Evolutionary conservation across 2,329 filamentous ascomycete species (phyloP).

Genomic region (Fusarium bulbicola): DNA sequence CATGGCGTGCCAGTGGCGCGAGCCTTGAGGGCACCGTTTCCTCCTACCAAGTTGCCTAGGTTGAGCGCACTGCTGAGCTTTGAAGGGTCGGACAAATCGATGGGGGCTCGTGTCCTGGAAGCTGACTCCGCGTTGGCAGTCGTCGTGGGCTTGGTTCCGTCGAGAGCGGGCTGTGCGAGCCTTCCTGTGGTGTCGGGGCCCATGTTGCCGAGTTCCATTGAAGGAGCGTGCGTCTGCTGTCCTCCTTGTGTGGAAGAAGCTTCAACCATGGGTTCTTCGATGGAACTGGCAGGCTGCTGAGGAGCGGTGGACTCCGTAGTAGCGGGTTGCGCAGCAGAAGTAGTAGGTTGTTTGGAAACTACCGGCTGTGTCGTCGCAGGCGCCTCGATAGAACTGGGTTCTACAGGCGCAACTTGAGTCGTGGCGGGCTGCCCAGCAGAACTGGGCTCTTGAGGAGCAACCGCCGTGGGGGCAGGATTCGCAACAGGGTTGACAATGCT

Average conservation of each 20-base stretch:
- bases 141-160: constrained; percentile 19
- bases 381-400: background rate
- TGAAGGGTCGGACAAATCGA: constrained; percentile 52
- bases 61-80: constrained; percentile 54
- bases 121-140: constrained; percentile 33
- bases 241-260: constrained; percentile 4
- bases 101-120: constrained; percentile 26
- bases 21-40: constrained; percentile 20
- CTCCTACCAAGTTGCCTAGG: constrained; percentile 52
- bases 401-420: background rate
- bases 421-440: background rate
- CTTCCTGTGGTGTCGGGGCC: constrained; percentile 22
- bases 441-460: background rate
- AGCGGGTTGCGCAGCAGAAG: background rate
- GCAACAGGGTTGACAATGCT: background rate
- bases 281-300: background rate
- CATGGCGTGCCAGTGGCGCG: constrained; percentile 27
- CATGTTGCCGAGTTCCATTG: constrained; percentile 38
- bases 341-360: background rate
- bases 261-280: background rate
- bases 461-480: background rate
- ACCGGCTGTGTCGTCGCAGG: background rate
- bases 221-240: constrained; percentile 16
- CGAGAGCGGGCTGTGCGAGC: constrained; percentile 14
- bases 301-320: background rate